A percentile compares a stretch with the other conserved stretches of the same genome.
Conservation (phyloP, 345 rosid genomes). For the Conringia planisiliqua region DNA sequence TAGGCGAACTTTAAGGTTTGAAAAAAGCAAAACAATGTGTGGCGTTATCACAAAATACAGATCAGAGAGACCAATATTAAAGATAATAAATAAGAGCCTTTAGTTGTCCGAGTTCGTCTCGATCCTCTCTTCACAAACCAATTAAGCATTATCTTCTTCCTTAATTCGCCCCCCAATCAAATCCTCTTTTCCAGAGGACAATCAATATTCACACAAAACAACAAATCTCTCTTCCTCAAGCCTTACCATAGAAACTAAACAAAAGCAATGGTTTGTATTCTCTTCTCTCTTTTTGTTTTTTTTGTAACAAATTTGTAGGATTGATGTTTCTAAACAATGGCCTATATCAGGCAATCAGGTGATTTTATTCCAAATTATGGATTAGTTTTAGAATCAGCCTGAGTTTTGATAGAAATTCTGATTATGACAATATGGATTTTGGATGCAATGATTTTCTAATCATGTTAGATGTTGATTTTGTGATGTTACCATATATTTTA, state of each 20-base stretch:
- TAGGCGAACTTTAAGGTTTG: conserved; percentile 20
- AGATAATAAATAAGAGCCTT: background rate
- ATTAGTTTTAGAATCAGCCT: background rate
- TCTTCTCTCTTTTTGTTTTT: background rate
- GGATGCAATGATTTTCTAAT: background rate
- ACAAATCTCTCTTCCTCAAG: conserved; percentile 12
- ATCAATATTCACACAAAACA: conserved; percentile 4
- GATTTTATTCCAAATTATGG: background rate
- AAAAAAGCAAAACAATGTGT: conserved; percentile 1
- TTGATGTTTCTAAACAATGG: background rate
- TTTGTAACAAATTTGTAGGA: background rate
- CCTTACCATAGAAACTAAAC: background rate
- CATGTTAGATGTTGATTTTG: background rate
- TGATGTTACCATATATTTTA: background rate
- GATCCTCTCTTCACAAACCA: conserved; percentile 27
- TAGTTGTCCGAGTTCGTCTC: conserved; percentile 28
- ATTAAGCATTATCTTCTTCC: conserved; percentile 6
- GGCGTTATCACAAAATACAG: conserved; percentile 11
- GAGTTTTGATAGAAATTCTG: background rate
- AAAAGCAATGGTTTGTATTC: conserved; percentile 30
- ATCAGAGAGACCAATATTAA: conserved; percentile 19
- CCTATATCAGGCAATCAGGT: background rate
- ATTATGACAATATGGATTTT: background rate
- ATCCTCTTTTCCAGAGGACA: conserved; percentile 17
- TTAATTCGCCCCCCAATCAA: background rate